Conservation (phyloP, 805 yeast genomes). For the Grigorovia humatica region DNA sequence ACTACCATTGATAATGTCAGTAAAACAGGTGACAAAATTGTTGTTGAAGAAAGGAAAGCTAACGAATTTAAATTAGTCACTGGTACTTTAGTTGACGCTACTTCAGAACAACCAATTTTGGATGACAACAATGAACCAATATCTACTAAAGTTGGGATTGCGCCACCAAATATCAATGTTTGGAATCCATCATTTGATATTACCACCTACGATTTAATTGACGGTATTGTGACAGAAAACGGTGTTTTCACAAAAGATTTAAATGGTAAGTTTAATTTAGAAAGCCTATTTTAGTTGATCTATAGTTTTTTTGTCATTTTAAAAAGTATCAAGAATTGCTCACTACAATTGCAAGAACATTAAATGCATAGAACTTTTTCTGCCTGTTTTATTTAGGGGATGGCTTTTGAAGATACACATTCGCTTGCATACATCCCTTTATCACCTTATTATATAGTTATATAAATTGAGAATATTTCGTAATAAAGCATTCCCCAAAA, state of each 20-base stretch:
- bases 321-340: not conserved
- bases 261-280: slow-evolving; percentile 42
- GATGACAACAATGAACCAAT: slow-evolving; percentile 24
- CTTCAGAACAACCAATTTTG: slow-evolving; percentile 18
- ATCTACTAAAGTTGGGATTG: slow-evolving; percentile 54
- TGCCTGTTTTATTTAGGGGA: too few relatives aligned
- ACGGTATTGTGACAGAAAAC: slow-evolving; percentile 82
- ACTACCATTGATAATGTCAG: slow-evolving; percentile 76
- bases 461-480: not conserved
- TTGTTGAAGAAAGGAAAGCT: slow-evolving; percentile 80
- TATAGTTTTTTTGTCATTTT: slow-evolving; percentile 1
- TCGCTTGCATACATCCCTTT: not conserved
- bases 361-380: too few relatives aligned
- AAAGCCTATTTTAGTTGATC: slow-evolving; percentile 8
- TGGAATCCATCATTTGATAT: slow-evolving; percentile 98
- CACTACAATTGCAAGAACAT: too few relatives aligned
- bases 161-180: slow-evolving; percentile 74
- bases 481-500: not conserved
- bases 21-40: slow-evolving; percentile 58
- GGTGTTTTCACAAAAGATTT: slow-evolving; percentile 42
- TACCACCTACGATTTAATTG: slow-evolving; percentile 74
- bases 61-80: slow-evolving; percentile 65
- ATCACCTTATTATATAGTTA: not conserved
- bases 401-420: too few relatives aligned
- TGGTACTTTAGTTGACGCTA: slow-evolving; percentile 46